These are phyloP conservation scores for Cytospora paraplurivora DNA, from an alignment of 2,329 filamentous ascomycete species.

Conservation along the genomic window DNA sequence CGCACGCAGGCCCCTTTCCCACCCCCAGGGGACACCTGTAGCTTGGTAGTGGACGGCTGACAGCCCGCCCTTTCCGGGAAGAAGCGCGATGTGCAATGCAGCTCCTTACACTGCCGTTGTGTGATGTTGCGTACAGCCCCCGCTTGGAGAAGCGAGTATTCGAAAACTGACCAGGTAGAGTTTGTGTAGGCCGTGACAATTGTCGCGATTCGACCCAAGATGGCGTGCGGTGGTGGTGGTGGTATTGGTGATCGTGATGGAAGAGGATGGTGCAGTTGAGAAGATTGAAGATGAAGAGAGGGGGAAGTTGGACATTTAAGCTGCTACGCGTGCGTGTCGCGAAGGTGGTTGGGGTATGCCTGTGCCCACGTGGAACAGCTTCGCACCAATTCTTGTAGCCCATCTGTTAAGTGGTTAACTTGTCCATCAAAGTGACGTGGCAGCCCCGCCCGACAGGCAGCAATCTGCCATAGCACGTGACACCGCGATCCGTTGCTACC, in stretches of 20 bases:
- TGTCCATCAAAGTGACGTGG: not conserved
- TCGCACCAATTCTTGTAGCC: not conserved
- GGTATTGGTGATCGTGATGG: not conserved
- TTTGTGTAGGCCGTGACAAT: not conserved
- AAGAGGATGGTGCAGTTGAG: not conserved
- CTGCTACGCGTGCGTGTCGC: not conserved
- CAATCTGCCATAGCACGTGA: conserved; percentile 52
- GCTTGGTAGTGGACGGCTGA: conserved; percentile 14
- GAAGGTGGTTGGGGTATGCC: not conserved
- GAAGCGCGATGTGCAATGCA: conserved; percentile 18
- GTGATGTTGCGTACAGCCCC: conserved; percentile 10
- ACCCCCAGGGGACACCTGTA: conserved; percentile 7
- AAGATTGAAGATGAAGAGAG: too few species aligned
- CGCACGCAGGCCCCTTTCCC: conserved; percentile 5
- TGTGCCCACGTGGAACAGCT: not conserved
- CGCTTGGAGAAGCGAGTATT: not conserved
- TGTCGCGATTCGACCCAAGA: not conserved
- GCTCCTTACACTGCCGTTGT: conserved; percentile 14
- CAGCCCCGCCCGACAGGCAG: conserved; percentile 33
- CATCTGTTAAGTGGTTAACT: not conserved
- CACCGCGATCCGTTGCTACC: conserved; percentile 45
- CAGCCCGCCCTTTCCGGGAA: conserved; percentile 1
- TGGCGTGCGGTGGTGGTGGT: not conserved
- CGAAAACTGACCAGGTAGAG: not conserved
- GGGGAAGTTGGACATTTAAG: not conserved